These are phyloP conservation scores for Corynespora cassiicola DNA, from an alignment of 2,329 filamentous ascomycete species.

Conservation along the genomic window DNA sequence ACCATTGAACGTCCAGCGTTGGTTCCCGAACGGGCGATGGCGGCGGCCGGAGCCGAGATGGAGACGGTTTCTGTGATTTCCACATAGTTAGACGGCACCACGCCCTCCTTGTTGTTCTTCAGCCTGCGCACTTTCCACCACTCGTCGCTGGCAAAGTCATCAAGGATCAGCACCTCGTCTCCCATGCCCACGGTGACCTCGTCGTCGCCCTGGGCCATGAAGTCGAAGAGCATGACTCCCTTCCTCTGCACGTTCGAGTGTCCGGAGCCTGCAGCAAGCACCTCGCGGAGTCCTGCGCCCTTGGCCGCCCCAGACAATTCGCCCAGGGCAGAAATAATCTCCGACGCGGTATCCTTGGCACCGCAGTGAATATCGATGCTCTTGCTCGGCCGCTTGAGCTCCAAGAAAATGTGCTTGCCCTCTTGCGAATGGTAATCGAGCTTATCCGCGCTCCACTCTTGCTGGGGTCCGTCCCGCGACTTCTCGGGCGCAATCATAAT, in stretches of 20 bases:
- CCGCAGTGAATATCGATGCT: conserved; percentile 97
- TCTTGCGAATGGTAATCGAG: conserved; percentile 98
- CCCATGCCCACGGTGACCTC: conserved; percentile 90
- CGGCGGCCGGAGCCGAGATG: conserved; percentile 56
- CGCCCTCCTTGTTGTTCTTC: conserved; percentile 92
- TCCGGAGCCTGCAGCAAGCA: conserved; percentile 79
- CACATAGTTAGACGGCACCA: conserved; percentile 95
- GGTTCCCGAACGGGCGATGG: conserved; percentile 59
- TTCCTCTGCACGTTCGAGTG: conserved; percentile 71
- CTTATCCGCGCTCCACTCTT: conserved; percentile 93
- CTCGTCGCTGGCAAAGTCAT: conserved; percentile 91
- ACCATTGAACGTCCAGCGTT: conserved; percentile 71
- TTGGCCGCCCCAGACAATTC: conserved; percentile 86
- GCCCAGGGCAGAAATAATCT: conserved; percentile 86
- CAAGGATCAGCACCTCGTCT: conserved; percentile 89
- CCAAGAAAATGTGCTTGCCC: conserved; percentile 96
- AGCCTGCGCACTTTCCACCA: conserved; percentile 96
- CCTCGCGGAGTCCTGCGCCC: conserved; percentile 83
- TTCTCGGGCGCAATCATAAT: conserved; percentile 93
- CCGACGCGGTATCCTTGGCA: conserved; percentile 93
- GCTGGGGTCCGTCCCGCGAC: conserved; percentile 78
- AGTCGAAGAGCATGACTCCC: conserved; percentile 90
- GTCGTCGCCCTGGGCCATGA: conserved; percentile 94
- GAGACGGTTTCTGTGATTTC: conserved; percentile 77
- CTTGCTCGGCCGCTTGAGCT: conserved; percentile 89